A percentile compares a stretch with the other conserved stretches of the same genome.
These are phyloP conservation scores for Hypoxylon intermedium DNA, from an alignment of 495 filamentous ascomycete genomes.

Conservation along the genomic window DNA sequence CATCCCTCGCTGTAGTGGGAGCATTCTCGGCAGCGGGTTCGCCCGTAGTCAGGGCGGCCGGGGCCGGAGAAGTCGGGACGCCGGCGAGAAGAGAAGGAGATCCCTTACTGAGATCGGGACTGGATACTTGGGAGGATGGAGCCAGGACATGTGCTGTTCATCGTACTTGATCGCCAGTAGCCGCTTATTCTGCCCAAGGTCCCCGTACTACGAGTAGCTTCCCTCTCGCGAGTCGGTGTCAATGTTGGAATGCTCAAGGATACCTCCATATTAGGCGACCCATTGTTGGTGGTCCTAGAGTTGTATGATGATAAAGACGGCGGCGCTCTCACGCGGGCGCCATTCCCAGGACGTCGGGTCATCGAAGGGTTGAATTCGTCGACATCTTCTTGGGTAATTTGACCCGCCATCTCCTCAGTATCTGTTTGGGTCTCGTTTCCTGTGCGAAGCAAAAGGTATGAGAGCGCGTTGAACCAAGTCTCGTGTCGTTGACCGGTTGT, in stretches of 20 bases:
- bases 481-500: slow-evolving; percentile 92
- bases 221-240: slow-evolving; percentile 49
- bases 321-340: slow-evolving; percentile 54
- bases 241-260: slow-evolving; percentile 55
- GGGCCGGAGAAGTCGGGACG: slow-evolving; percentile 18
- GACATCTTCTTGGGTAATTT: slow-evolving; percentile 75
- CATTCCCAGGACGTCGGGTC: slow-evolving; percentile 55
- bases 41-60: slow-evolving; percentile 20
- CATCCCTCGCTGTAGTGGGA: slow-evolving; percentile 16
- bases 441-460: slow-evolving; percentile 85
- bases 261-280: slow-evolving; percentile 57
- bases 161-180: no score
- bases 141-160: slow-evolving; percentile 66
- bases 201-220: no score
- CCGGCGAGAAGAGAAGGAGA: slow-evolving; percentile 20
- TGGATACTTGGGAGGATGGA: slow-evolving; percentile 42
- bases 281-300: slow-evolving; percentile 69
- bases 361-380: slow-evolving; percentile 85
- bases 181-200: no score
- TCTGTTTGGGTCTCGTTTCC: slow-evolving; percentile 65
- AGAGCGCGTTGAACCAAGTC: slow-evolving; percentile 98
- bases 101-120: slow-evolving; percentile 25
- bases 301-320: slow-evolving; percentile 85
- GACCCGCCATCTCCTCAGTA: slow-evolving; percentile 61
- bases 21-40: slow-evolving; percentile 31